A percentile compares a stretch with the other conserved stretches of the same genome.
These are phyloP conservation scores for Gomphus bonarii DNA, from an alignment of 1,284 basidiomycete species.

Conservation along the genomic window DNA sequence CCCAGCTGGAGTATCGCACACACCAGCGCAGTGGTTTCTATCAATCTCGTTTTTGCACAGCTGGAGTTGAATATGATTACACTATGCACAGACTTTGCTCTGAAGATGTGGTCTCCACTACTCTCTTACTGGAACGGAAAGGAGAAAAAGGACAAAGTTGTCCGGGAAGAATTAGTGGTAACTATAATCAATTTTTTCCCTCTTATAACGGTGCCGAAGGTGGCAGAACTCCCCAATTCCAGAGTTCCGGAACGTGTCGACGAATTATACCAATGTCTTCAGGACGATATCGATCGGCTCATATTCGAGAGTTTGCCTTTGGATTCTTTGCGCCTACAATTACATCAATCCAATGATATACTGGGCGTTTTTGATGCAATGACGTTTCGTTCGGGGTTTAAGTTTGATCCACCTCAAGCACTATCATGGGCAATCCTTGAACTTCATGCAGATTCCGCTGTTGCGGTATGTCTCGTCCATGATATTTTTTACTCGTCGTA, in stretches of 20 bases:
- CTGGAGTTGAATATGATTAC: constrained; percentile 62
- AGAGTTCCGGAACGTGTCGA: constrained; percentile 30
- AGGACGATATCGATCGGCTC: constrained; percentile 55
- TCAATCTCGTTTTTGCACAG: constrained; percentile 61
- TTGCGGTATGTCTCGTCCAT: constrained; percentile 37
- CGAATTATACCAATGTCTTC: constrained; percentile 42
- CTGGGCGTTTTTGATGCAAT: constrained; percentile 27
- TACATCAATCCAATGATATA: constrained; percentile 19
- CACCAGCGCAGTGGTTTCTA: constrained; percentile 55
- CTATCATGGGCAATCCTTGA: constrained; percentile 75
- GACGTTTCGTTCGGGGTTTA: constrained; percentile 63
- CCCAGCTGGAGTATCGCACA: constrained; percentile 65
- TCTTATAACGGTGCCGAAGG: constrained; percentile 37
- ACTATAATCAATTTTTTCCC: constrained; percentile 64
- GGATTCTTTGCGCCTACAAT: constrained; percentile 50
- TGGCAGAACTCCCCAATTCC: constrained; percentile 11
- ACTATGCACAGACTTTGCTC: constrained; percentile 49
- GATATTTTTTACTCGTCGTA: background rate
- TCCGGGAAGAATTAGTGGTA: constrained; percentile 61
- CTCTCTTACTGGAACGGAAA: constrained; percentile 50
- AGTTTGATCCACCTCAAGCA: constrained; percentile 62
- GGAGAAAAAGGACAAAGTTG: constrained; percentile 53
- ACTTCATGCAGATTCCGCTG: constrained; percentile 73
- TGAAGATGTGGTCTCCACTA: constrained; percentile 51
- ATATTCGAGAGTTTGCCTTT: constrained; percentile 53